Base-by-base conservation (phyloP, 192 early-diverging fungal genomes). In the Endogone sp. region DNA sequence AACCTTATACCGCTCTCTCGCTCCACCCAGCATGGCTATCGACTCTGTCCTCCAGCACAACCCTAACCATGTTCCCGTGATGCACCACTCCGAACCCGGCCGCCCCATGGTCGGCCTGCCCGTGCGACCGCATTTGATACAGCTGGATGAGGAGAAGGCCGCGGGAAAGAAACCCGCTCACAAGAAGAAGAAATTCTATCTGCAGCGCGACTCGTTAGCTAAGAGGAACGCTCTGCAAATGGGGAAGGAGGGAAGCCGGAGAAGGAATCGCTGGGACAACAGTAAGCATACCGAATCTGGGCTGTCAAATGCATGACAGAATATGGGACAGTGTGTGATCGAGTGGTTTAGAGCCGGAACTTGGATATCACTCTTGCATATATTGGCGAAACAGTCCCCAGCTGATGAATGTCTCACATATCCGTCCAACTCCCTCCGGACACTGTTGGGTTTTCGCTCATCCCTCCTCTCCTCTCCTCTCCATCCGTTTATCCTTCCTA, bases 201-300 rank as follows among this genome's bases (percentile, higher is more conserved):
- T 77, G 25, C 77, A 80, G 28, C 66, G 79, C 25, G 80, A 82
- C 32, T 82, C 80, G 27, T 71, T 72, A 23, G 49, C 44, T 24
- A 70, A 72, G n/a, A 70, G 79, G 11, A 57, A 79, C 30, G 75
- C 75, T 31, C 72, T 83, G 23, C 65, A 65, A 22, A 27, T 75
- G 59, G 84, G 84, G 22, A 78, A 71, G 23, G 81, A 82, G 54
- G 82, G 80, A 24, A 81, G 77, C 56, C 66, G 80, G 64, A 69
- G 82, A 21, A 67, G 81, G 6, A 76, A 86, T 49, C 74, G 85
- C 68, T 75, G 78, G 66, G 77, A 81, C 65, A 86, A 86, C 66
- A 83, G 85, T 82, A 82, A 84, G 81, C 69, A 64, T 29, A 3
- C 29, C 21, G n/a, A 16, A 65, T 44, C 26, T 55, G 56, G 65